These are phyloP conservation scores for Fraxinus quadrangulata DNA, from an alignment of 257 asterid genomes.

Conservation along the genomic window DNA sequence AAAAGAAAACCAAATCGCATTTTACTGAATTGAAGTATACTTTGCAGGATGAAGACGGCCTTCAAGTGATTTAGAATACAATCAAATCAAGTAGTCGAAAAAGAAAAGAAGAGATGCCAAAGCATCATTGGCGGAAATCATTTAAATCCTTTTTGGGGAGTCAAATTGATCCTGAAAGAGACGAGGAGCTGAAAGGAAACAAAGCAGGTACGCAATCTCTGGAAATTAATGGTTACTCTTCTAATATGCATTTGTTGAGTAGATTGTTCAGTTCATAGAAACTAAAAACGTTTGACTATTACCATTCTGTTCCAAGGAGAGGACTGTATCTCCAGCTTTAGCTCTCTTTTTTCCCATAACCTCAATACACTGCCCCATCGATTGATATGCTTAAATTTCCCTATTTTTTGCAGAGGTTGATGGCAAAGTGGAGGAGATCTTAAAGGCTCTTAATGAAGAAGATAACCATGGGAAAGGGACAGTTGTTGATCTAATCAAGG, in stretches of 20 bases:
- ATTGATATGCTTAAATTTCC: constrained; percentile 3
- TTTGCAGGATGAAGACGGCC: constrained; percentile 26
- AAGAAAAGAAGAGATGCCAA: constrained; percentile 53
- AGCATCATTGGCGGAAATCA: constrained; percentile 50
- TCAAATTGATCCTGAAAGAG: constrained; percentile 53
- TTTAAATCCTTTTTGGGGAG: constrained; percentile 55
- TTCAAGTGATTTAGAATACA: constrained; percentile 14
- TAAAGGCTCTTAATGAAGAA: constrained; percentile 50
- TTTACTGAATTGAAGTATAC: not conserved
- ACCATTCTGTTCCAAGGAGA: constrained; percentile 7
- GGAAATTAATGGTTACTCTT: not conserved
- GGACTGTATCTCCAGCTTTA: constrained; percentile 1
- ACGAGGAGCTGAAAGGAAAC: constrained; percentile 57
- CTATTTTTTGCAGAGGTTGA: constrained; percentile 63
- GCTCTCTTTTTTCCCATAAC: not conserved
- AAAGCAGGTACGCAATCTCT: constrained; percentile 55
- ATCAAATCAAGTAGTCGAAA: constrained; percentile 31
- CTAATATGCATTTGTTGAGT: constrained; percentile 3
- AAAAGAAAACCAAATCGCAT: not conserved
- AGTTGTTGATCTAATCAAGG: constrained; percentile 53
- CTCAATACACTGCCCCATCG: not conserved
- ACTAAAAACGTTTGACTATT: not conserved
- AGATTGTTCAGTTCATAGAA: not conserved
- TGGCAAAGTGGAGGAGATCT: constrained; percentile 69
- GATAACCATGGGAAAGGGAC: constrained; percentile 53